Evolutionary conservation across 2,329 filamentous ascomycete species (phyloP), one percentile per base, ranked within the genome.

Genomic region (Gnomoniopsis smithogilvyi): DNA sequence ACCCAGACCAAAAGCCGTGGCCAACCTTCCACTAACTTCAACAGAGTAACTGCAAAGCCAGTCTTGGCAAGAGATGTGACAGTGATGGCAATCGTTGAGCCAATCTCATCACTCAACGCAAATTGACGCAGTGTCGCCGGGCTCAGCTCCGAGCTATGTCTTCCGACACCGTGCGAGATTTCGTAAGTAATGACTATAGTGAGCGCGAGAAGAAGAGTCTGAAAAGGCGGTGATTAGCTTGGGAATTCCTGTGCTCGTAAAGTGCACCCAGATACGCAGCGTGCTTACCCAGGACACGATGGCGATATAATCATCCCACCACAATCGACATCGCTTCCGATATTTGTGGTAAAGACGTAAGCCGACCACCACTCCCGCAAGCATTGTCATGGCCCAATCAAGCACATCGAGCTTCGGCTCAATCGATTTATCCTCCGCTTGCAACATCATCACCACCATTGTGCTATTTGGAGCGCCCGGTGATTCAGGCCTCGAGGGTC

Each of bases 261-360:
- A n/a, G n/a, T n/a, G n/a, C n/a, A n/a, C n/a, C n/a, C n/a, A n/a
- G n/a, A n/a, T n/a, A n/a, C n/a, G n/a, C n/a, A n/a, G n/a, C n/a
- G n/a, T n/a, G n/a, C n/a, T n/a, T 52, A 57, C 55, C 55, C 55
- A 57, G 30, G 55, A 43, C 22, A 52, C 55, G 50, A 57, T 52
- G 22, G 51, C 48, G 19, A 57, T 52, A 19, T 52, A 57, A 38
- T 57, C 55, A 47, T 57, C 55, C 55, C 55, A 57, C 55, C 55
- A 52, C n/a, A 57, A 49, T 19, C 26, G 19, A 12, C 19, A 7
- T 12, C 55, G 48, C n/a, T 43, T 51, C n/a, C 55, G 50, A 50
- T 22, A 19, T 36, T 52, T 57, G 48, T 52, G 46, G 55, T 51
- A 57, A 24, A 57, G 51, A 3, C 55, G 55, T 19, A 57, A 38